Base-by-base conservation (phyloP, 2,329 filamentous ascomycete genomes). In the Xylariales sp. region DNA sequence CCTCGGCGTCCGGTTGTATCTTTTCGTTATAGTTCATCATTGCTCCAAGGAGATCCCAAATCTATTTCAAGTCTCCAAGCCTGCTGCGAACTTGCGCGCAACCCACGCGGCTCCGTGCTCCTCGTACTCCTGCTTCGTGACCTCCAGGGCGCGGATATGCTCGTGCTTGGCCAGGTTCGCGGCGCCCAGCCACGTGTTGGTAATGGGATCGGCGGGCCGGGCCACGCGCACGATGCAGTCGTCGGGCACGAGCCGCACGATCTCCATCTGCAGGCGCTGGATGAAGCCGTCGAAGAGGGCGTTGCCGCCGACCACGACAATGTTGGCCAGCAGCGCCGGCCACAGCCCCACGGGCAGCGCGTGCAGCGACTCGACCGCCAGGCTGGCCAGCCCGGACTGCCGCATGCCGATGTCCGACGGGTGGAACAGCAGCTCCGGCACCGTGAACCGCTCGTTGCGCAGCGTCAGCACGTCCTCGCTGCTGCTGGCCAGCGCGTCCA, bases 61-160 rank as follows among this genome's bases (percentile, higher is more conserved):
- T n/a, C n/a, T n/a, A n/a, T n/a, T n/a, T 30, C 28, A 30, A 7
- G 15, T 30, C 10, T 30, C 47, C 6, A 63, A 42, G 0, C 67
- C 66, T 7, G 55, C 48, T 1, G 67, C 68, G 56, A 95, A 93
- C 54, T 78, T 87, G 52, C 79, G 81, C 19, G 78, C 79, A 17
- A 86, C 72, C 86, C 87, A 91, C 2, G 66, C 69, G 39, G 76
- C 78, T 7, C 93, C 93, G 54, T 89, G 66, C 60, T 98, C 93
- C 36, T 93, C 80, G 59, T 98, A 98, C 56, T 98, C 88, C 44
- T 85, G 76, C 56, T 86, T 88, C 0, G 87, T 93, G n/a, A 96
- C 85, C 2, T 80, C 74, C 11, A 89, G 62, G 33, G 74, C 73
- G 43, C 81, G 74, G 36, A 94, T 68, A 27, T 85, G 72, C 29